A percentile compares a stretch with the other conserved stretches of the same genome.
Evolutionary conservation across 441 rosid species (phyloP).

Genomic region (Adansonia madagascariensis): DNA sequence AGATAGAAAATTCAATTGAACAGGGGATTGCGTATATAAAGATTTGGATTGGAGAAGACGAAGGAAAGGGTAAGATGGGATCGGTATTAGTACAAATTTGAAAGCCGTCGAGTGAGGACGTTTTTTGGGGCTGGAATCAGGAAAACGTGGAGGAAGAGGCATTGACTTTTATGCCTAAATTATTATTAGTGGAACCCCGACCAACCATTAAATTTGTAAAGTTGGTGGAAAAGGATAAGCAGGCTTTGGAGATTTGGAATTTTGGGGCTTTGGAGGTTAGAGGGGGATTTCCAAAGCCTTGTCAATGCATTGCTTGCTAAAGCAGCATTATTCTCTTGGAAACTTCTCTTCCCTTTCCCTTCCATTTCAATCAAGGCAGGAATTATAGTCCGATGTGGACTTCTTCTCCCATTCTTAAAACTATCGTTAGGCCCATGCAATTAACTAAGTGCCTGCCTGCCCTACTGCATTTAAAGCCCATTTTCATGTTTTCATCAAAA

Average conservation of each 20-base stretch:
- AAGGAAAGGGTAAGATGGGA: background rate
- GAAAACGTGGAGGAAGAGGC: background rate
- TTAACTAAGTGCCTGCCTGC: background rate
- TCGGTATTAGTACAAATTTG: background rate
- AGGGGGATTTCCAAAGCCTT: background rate
- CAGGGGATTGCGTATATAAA: background rate
- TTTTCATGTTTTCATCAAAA: background rate
- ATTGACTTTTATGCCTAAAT: background rate
- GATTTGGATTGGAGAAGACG: background rate
- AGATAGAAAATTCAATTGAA: background rate
- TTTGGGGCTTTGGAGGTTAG: background rate
- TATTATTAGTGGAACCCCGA: background rate
- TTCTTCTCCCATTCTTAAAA: background rate
- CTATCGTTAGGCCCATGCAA: background rate
- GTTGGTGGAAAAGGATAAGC: background rate
- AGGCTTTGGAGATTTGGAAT: background rate
- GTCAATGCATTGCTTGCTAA: background rate
- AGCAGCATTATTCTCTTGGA: background rate
- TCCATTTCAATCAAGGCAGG: background rate
- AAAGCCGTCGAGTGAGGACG: background rate
- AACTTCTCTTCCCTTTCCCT: background rate
- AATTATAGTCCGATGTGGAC: conserved; percentile 1
- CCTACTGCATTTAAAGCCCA: conserved; percentile 5
- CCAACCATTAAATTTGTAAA: background rate
- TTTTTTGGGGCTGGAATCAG: background rate